Base-by-base conservation (phyloP, 768 basidiomycete species). In the Leccinum subtestaceum region DNA sequence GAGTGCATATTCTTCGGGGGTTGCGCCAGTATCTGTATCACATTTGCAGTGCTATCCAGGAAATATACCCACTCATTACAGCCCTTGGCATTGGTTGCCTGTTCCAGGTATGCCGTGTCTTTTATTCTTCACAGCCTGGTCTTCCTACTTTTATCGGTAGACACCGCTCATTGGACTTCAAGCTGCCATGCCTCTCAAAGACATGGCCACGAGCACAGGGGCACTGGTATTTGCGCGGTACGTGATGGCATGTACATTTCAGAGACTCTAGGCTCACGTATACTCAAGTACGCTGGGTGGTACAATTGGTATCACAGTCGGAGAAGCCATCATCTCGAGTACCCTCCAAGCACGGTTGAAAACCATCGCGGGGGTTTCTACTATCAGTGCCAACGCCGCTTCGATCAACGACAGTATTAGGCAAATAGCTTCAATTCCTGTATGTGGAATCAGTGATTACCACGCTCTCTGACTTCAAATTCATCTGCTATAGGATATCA, bases 221-320 rank as follows among this genome's bases (percentile, higher is more conserved):
- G 70, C 77, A 17, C 68, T 75, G 38, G 59, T 69, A 0, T 67
- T 81, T 17, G 31, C 78, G 23, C 69, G 72, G 70, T 74, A 52
- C 32, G 55, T 48, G 40, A 15, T 40, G 49, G 19, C 13, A 29
- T 17, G 27, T 55, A 5, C 54, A 34, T 49, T 11, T 46, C 19
- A 25, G 32, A 19, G 2, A 27, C 31, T 29, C n/a, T 38, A 11
- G 13, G 45, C 17, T 61, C 29, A 54, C 15, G n/a, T n/a, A 29
- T 53, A 12, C 21, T 53, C 13, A 63, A 88, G 89, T 65, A 84
- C 80, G 3, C 67, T 92, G 52, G 90, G 91, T 15, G 88, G 86
- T 38, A 88, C 90, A 2, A 77, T 93, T 27, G 88, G 89, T 17
- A 84, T 92, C 56, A 82, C 89, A 1, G 70, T 90, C 47, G 89